A percentile compares a stretch with the other conserved stretches of the same genome.
phyloP scores from a whole-genome alignment of 2,329 filamentous ascomycete species.

The Aspergillus pseudotamarii region DNA sequence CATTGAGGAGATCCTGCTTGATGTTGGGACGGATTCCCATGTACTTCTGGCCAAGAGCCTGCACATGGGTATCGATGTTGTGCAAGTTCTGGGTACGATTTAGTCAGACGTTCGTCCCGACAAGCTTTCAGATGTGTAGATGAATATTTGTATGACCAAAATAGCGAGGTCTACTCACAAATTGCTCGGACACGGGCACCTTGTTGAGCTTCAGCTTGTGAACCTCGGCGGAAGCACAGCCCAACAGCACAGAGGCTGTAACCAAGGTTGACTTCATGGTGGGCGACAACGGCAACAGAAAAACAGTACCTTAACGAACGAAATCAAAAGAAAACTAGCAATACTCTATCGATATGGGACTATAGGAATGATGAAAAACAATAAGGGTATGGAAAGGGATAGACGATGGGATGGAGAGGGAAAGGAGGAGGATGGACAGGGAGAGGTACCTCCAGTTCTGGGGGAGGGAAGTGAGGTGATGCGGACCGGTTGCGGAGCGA shows the following conservation, averaged over 20 bases:
- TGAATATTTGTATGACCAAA: no score
- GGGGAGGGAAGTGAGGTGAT: conserved; percentile 28
- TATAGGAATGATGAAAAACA: conserved; percentile 27
- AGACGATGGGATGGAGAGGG: conserved; percentile 34
- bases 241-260: conserved; percentile 77
- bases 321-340: conserved; percentile 8
- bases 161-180: conserved; percentile 62
- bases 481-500: conserved; percentile 28
- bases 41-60: conserved; percentile 92
- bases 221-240: conserved; percentile 79
- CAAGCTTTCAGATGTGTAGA: background rate
- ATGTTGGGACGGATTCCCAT: conserved; percentile 75
- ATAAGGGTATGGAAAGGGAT: conserved; percentile 24
- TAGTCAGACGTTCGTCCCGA: conserved; percentile 13
- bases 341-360: conserved; percentile 22
- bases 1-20: conserved; percentile 78
- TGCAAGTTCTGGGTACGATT: conserved; percentile 63
- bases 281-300: conserved; percentile 14
- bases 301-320: conserved; percentile 6
- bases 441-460: conserved; percentile 15
- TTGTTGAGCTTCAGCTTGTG: conserved; percentile 99
- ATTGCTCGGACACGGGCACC: conserved; percentile 86
- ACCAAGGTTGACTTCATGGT: conserved; percentile 84
- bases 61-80: conserved; percentile 79
- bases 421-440: conserved; percentile 1